Base-by-base conservation (phyloP, 2,329 filamentous ascomycete species). In the Ceratocystiopsis sp. region DNA sequence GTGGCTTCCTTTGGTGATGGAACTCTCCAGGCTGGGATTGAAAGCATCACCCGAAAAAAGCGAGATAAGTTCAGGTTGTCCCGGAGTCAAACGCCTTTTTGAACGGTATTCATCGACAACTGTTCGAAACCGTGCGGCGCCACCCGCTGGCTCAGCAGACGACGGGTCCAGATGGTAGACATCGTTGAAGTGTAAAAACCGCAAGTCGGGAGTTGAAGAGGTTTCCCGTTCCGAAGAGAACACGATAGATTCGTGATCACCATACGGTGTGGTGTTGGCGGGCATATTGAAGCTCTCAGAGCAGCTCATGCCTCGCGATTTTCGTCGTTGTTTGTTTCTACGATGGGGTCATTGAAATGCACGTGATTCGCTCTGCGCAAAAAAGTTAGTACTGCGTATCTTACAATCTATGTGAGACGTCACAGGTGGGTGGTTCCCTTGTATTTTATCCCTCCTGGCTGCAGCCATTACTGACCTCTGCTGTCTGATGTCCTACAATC, bases 11-110 rank as follows among this genome's bases (percentile, higher is more conserved):
- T 94, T 94, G 3, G 86, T 94, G 33, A 94, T 78, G 16, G 80
- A 83, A 53, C 81, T 89, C 61, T 94, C 86, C 46, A 94, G 63
- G 53, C 83, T 89, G 0, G 87, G 86, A 57, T 94, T 94, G 61
- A 91, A 95, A 11, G 80, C 85, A 68, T 94, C 87, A 35, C 86
- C 86, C 3, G 85, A 93, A 61, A 94, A 95, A 51, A 93, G 70
- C 1, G 84, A 87, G 41, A 93, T 56, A 4, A 85, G 62, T 35
- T 71, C 65, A 1, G 84, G 65, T 55, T 84, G 78, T 16, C 63
- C 73, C 40, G 66, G 57, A 56, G 21, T 4, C 21, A 74, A 91
- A 41, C 65, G 65, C 37, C 69, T 59, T 41, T 73, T 68, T 2
- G 71, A 60, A 41, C 76, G 75, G 56, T 94, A 94, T 57, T 87